A percentile compares a stretch with the other conserved stretches of the same genome.
These are phyloP conservation scores for Pharnaceum exiguum DNA, from an alignment of 148 eudicot genomes.

Conservation along the genomic window DNA sequence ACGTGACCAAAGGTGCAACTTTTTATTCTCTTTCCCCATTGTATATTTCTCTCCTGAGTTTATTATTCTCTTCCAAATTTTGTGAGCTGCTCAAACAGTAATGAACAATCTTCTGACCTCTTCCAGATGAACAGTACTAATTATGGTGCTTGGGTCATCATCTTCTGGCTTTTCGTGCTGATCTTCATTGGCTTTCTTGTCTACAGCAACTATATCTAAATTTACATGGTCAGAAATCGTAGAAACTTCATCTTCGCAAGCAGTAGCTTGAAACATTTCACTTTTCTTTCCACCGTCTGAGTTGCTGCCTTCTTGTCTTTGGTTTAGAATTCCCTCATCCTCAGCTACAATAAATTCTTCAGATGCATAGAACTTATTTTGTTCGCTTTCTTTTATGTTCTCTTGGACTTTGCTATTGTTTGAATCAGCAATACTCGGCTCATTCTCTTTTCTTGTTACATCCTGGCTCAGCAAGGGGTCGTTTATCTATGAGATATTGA, in stretches of 20 bases:
- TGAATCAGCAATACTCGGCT: no score
- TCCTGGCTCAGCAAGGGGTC: no score
- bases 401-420: no score
- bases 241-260: not conserved
- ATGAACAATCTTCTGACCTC: not conserved
- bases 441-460: no score
- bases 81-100: no score
- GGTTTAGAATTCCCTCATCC: not conserved
- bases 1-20: no score
- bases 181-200: not conserved
- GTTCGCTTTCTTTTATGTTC: no score
- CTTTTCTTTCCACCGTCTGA: not conserved
- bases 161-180: slow-evolving; percentile 10
- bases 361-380: not conserved
- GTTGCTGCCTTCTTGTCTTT: not conserved
- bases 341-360: not conserved
- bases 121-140: not conserved
- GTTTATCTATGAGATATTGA: not conserved
- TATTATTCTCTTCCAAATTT: no score
- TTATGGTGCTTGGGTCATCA: not conserved
- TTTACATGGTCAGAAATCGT: not conserved
- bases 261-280: not conserved
- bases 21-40: no score
- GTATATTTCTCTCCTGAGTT: no score
- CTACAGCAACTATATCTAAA: not conserved